A percentile compares a stretch with the other conserved stretches of the same genome.
Conservation (phyloP, 1,284 basidiomycete species). For the Ceratobasidium sp. region DNA sequence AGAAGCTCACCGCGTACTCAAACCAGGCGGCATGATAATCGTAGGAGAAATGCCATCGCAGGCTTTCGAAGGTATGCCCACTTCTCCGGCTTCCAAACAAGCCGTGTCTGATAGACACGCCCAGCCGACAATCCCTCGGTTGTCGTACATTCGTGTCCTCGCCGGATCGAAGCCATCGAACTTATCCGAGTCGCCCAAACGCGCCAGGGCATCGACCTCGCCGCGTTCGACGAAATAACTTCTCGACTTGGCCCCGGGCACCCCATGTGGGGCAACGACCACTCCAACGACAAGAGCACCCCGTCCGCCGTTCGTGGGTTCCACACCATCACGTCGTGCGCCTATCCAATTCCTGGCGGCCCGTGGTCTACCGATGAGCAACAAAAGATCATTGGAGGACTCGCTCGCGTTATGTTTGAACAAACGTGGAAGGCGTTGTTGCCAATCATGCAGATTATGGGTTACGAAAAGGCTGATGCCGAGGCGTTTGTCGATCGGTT, state of each 20-base stretch:
- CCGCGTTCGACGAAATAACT: conserved; percentile 6
- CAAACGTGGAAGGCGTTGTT: background rate
- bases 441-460: background rate
- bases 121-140: conserved; percentile 8
- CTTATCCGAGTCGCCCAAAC: background rate
- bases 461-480: background rate
- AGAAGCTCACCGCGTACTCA: conserved; percentile 16
- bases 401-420: background rate
- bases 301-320: background rate
- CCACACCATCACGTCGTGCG: background rate
- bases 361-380: conserved; percentile 5
- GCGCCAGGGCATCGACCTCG: conserved; percentile 2
- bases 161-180: background rate
- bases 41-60: conserved; percentile 16
- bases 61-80: background rate
- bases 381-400: background rate
- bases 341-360: background rate
- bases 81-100: background rate
- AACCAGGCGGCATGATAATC: background rate
- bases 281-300: background rate
- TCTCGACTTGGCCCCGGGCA: conserved; percentile 2
- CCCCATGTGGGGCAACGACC: conserved; percentile 8
- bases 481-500: background rate
- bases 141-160: background rate
- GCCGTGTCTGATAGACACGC: background rate